phyloP scores from a whole-genome alignment of 1,284 basidiomycete species.

The Phellinidium pouzarii region DNA sequence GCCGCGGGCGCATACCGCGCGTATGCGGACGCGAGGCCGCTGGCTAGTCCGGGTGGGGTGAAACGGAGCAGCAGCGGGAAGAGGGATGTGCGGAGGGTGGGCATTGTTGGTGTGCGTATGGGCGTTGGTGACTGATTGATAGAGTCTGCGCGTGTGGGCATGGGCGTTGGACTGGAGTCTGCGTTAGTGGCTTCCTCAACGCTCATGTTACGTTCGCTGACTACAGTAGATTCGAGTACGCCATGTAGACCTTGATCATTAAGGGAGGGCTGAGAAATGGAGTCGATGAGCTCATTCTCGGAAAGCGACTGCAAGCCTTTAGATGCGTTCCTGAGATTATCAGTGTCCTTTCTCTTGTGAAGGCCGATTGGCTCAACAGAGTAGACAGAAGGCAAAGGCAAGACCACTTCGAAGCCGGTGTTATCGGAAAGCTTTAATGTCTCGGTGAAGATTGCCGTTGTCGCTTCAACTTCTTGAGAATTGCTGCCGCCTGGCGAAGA shows the following conservation, averaged over 20 bases:
- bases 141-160: background rate
- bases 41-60: background rate
- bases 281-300: background rate
- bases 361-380: too few relatives aligned
- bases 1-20: background rate
- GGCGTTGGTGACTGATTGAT: background rate
- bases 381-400: background rate
- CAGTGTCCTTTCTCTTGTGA: too few relatives aligned
- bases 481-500: background rate
- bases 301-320: too few relatives aligned
- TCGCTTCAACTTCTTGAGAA: background rate
- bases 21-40: background rate
- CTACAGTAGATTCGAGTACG: too few relatives aligned
- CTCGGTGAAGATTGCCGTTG: background rate
- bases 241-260: too few relatives aligned
- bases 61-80: slow-evolving; percentile 3
- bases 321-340: too few relatives aligned
- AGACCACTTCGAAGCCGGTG: background rate
- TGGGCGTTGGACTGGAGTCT: background rate
- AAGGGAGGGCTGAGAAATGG: background rate
- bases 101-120: background rate
- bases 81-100: background rate
- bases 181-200: too few relatives aligned
- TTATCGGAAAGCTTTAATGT: background rate
- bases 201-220: too few relatives aligned